These are phyloP conservation scores for Ambrosiella cleistominuta DNA, from an alignment of 2,329 filamentous ascomycete genomes.

Conservation along the genomic window DNA sequence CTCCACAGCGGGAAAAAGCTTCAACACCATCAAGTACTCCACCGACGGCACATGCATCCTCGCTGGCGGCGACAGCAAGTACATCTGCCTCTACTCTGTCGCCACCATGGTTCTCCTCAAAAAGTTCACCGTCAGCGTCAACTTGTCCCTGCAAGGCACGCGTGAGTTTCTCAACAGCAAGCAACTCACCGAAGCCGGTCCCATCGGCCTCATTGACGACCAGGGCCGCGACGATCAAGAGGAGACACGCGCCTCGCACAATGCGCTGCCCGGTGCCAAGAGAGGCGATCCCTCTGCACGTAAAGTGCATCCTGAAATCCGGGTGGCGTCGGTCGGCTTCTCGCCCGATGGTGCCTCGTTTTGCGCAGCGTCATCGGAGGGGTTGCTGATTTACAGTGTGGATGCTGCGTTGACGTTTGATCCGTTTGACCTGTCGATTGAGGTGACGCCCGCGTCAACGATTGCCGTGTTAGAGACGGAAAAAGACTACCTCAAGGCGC, in stretches of 20 bases:
- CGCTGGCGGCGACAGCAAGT: slow-evolving; percentile 92
- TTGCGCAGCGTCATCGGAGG: slow-evolving; percentile 88
- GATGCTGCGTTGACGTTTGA: slow-evolving; percentile 77
- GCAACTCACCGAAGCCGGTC: slow-evolving; percentile 76
- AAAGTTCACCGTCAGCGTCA: slow-evolving; percentile 90
- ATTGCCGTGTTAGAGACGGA: slow-evolving; percentile 49
- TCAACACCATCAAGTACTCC: slow-evolving; percentile 76
- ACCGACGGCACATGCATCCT: slow-evolving; percentile 81
- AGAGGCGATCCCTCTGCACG: slow-evolving; percentile 64
- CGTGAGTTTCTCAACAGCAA: slow-evolving; percentile 95
- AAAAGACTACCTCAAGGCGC: slow-evolving; percentile 71
- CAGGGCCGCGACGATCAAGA: slow-evolving; percentile 41
- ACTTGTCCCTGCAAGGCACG: slow-evolving; percentile 86
- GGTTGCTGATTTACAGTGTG: slow-evolving; percentile 80
- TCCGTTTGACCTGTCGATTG: slow-evolving; percentile 87
- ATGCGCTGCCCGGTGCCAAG: slow-evolving; percentile 69
- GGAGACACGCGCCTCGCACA: slow-evolving; percentile 72
- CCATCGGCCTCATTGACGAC: slow-evolving; percentile 68
- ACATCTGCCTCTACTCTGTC: slow-evolving; percentile 94
- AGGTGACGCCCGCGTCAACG: slow-evolving; percentile 76
- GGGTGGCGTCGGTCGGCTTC: slow-evolving; percentile 71
- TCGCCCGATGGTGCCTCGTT: slow-evolving; percentile 79
- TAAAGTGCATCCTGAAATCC: slow-evolving; percentile 61
- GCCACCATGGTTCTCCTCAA: slow-evolving; percentile 79
- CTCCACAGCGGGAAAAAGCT: slow-evolving; percentile 74